Conservation (phyloP, 129 eudicot genomes). For the Tagetes erecta region DNA sequence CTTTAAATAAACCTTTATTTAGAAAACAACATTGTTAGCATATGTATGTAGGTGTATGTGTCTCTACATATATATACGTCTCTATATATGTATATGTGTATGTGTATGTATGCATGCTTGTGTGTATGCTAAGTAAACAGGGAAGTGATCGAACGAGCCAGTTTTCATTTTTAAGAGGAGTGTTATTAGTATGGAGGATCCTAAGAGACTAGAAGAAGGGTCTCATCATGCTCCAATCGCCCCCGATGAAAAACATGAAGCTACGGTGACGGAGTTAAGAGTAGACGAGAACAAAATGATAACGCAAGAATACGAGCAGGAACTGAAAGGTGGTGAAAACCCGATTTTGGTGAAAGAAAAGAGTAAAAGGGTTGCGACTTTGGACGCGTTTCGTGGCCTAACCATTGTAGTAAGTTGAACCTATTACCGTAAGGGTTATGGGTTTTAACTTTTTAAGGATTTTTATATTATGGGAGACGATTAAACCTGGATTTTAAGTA, state of each 20-base stretch:
- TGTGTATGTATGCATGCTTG: not conserved
- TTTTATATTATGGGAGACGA: no score
- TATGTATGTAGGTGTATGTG: not conserved
- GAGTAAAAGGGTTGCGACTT: slow-evolving; percentile 67
- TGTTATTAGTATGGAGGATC: slow-evolving; percentile 38
- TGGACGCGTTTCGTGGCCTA: slow-evolving; percentile 72
- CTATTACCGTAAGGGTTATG: not conserved
- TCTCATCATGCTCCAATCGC: slow-evolving; percentile 1
- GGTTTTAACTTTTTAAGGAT: no score
- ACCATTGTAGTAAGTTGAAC: slow-evolving; percentile 58
- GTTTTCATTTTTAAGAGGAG: not conserved
- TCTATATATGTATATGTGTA: not conserved
- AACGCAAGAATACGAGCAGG: not conserved
- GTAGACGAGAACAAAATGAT: not conserved
- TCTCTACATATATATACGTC: not conserved
- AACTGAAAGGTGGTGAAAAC: slow-evolving; percentile 26
- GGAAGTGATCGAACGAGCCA: not conserved
- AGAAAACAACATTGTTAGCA: not conserved
- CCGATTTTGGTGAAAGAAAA: slow-evolving; percentile 37
- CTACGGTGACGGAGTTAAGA: not conserved
- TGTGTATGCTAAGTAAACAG: not conserved
- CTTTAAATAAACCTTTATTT: not conserved
- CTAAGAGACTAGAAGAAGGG: slow-evolving; percentile 50
- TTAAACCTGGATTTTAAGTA: no score
- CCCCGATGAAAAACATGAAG: slow-evolving; percentile 8